Evolutionary conservation across 805 yeast genomes (phyloP), one percentile per base, ranked within the genome.

Genomic region (Kazachstania africana): DNA sequence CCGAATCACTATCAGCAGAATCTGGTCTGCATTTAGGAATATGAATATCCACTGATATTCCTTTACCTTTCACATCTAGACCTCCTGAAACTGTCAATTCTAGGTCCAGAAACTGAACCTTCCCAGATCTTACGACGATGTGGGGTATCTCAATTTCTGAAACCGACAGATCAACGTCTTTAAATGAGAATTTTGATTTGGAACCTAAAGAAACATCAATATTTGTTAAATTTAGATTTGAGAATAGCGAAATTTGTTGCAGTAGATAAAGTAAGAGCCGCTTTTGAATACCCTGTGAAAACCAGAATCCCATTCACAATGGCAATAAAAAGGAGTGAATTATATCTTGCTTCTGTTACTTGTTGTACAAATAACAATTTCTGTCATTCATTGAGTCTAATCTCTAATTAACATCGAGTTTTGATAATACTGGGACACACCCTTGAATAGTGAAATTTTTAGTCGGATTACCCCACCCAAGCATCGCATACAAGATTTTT

Each of bases 211-310:
- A 76, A 0, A 87, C 84, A 46, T 84, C 91, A 32, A 87, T 53
- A 48, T 84, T 79, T 13, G 84, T 78, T 13, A 84, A 62, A 52
- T 85, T 93, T 15, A 85, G 69, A 42, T 78, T 80, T 1, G 94
- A 79, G 47, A 87, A 82, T 26, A 87, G 58, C 12, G 87, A 74
- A 27, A 85, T 69, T 54, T 83, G 88, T 50, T 80, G 82, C 16
- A 87, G 66, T 4, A 85, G 72, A 53, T 83, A 84, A 26, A 80
- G 72, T 26, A 87, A 68, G 24, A 85, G 68, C 44, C 94, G 64
- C 57, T 81, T 79, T 47, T 85, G 95, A 26, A 87, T 65, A 55
- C 79, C 81, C 52, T 78, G 88, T 5, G 94, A 88, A 54, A 82
- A 67, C 93, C 94, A 83, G 24, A 50, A 50, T 13, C 37, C 40